These are phyloP conservation scores for Backusella macrospora DNA, from an alignment of 192 early-diverging fungal genomes.

Conservation along the genomic window DNA sequence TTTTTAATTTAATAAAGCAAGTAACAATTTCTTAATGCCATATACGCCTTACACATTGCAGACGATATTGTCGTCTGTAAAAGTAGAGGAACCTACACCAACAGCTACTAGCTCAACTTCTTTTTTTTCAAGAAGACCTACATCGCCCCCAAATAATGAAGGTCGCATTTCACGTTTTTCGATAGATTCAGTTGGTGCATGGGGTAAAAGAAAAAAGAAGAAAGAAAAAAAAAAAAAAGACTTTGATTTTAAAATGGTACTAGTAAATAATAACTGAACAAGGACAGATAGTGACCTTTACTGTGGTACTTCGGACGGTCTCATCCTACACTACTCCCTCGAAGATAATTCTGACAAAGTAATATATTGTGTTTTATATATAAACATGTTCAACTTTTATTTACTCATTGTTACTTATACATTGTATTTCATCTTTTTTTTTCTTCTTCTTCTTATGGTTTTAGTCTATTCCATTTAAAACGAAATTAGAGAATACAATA, in stretches of 20 bases:
- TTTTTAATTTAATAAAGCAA: background rate
- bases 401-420: background rate
- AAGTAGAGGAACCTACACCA: conserved; percentile 41
- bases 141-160: conserved; percentile 29
- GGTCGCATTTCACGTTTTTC: conserved; percentile 27
- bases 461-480: conserved; percentile 29
- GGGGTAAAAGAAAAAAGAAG: conserved; percentile 39
- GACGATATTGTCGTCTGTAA: conserved; percentile 44
- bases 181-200: conserved; percentile 53
- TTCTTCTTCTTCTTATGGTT: too few species aligned
- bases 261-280: background rate
- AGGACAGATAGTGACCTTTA: conserved; percentile 70
- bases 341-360: conserved; percentile 36
- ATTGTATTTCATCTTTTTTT: too few species aligned
- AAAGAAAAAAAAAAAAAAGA: background rate
- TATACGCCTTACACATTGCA: conserved; percentile 56
- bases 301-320: conserved; percentile 76
- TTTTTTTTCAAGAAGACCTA: conserved; percentile 30
- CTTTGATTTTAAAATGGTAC: background rate
- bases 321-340: conserved; percentile 66
- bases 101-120: conserved; percentile 24
- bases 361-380: background rate
- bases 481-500: conserved; percentile 46
- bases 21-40: conserved; percentile 22
- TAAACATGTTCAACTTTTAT: background rate